Base-by-base conservation (phyloP, 225 moss, liverwort and hornwort genomes). In the Antitrichia curtipendula region DNA sequence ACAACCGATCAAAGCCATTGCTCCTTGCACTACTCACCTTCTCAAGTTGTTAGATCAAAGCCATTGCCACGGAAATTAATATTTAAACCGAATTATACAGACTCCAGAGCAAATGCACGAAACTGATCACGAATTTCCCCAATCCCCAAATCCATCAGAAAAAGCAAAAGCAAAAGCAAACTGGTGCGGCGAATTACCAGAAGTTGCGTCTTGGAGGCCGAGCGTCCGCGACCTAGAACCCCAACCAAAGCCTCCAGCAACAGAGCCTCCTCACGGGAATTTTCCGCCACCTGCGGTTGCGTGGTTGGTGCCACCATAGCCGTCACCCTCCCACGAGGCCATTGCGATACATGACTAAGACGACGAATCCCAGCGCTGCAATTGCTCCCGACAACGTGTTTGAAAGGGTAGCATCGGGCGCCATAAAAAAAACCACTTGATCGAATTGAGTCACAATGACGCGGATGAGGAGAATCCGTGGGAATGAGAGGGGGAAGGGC, bases 171-270 rank as follows among this genome's bases (percentile, higher is more conserved):
- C 2, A 60, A 34, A 80, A 32, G 28, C 53, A 20, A 63, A 58
- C 49, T 23, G 40, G 9, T 32, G 84, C 71, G 36, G 58, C 57
- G 58, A 57, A 43, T 15, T 68, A 96, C 98, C 92, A 93, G 94
- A 81, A 95, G 93, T 86, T 98, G 96, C 45, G 50, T 77, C 53
- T 89, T 82, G 16, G 98, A 94, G 68, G 96, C 94, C 40, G 92
- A 92, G 41, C 98, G 95, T 49, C 97, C 98, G 63, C 98, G 98
- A 41, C 98, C 98, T 92, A 92, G 95, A 80, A 97, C 94, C 54
- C 97, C 98, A 85, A 98, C 68, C 87, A 98, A 85, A 45, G 98
- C 95, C 88, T 98, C 97, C 87, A 97, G 74, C 88, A 98, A 89
- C 68, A 95, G 93, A 62, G 87, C 82, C 88, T 98, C 84, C 84